Conservation (phyloP, 805 yeast genomes). For the Ogataea populi-albae region DNA sequence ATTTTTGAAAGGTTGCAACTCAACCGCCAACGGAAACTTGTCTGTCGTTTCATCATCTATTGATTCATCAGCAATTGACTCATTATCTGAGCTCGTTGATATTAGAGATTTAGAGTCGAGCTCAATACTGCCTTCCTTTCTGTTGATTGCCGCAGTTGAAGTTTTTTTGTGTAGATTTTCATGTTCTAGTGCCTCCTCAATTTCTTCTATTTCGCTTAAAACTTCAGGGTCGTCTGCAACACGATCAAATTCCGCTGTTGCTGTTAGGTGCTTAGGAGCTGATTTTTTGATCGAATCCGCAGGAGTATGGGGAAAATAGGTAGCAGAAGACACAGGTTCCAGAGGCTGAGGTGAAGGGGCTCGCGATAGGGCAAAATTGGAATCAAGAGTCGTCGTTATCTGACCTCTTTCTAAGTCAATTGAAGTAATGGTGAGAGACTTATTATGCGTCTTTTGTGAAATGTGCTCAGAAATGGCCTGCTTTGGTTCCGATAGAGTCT, state of each 20-base stretch:
- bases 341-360: conserved; percentile 27
- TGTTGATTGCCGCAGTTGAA: not conserved
- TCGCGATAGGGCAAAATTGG: conserved; percentile 1
- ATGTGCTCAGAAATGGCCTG: no score
- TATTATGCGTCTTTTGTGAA: no score
- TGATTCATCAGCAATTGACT: conserved; percentile 1
- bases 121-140: not conserved
- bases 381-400: not conserved
- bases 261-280: conserved; percentile 43
- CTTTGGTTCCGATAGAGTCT: no score
- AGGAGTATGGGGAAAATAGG: conserved; percentile 66
- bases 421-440: conserved; percentile 14
- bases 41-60: conserved; percentile 24
- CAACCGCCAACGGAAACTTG: conserved; percentile 74
- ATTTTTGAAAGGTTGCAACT: conserved; percentile 84
- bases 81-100: conserved; percentile 2
- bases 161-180: conserved; percentile 11
- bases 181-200: conserved; percentile 22
- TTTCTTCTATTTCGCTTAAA: conserved; percentile 24
- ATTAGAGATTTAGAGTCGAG: conserved; percentile 3
- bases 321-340: conserved; percentile 68
- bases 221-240: conserved; percentile 21
- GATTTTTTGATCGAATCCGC: conserved; percentile 23
- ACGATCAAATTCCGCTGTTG: conserved; percentile 47
- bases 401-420: conserved; percentile 15